These are phyloP conservation scores for Acanthamoeba triangularis DNA, from an alignment of 208 protist genomes.

Conservation along the genomic window DNA sequence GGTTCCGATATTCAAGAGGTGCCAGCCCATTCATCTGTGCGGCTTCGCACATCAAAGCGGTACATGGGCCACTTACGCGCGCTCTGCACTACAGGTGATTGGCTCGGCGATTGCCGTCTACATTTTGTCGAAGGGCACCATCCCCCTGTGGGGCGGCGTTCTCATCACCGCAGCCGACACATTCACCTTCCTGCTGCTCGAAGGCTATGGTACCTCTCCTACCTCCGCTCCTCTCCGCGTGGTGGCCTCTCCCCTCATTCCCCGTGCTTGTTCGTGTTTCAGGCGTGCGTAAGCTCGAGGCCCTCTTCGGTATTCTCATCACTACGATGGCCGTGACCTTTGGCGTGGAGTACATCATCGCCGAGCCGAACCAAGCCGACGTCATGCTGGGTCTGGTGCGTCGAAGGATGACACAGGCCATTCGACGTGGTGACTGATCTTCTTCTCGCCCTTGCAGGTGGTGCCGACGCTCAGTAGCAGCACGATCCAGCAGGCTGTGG, in stretches of 20 bases:
- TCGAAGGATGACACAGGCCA: background rate
- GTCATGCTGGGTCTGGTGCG: conserved; percentile 61
- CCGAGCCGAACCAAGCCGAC: conserved; percentile 78
- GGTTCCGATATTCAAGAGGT: conserved; percentile 89
- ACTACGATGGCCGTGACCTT: conserved; percentile 88
- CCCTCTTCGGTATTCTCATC: conserved; percentile 87
- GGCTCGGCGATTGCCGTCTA: conserved; percentile 88
- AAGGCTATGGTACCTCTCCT: conserved; percentile 84
- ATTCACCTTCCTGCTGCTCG: conserved; percentile 90
- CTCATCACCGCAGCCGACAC: conserved; percentile 91
- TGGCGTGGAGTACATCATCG: conserved; percentile 86
- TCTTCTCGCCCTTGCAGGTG: background rate
- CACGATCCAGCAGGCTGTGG: conserved; percentile 82
- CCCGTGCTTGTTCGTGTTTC: background rate
- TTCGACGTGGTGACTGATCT: background rate
- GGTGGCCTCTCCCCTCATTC: background rate
- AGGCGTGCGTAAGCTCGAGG: conserved; percentile 84
- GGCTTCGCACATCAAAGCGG: no score
- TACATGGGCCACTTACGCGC: no score
- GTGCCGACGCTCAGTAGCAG: conserved; percentile 22
- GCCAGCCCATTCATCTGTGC: no score
- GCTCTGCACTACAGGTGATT: conserved; percentile 75
- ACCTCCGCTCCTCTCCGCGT: conserved; percentile 70
- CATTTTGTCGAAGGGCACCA: conserved; percentile 80
- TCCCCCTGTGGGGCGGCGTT: conserved; percentile 91